These are phyloP conservation scores for Megacollybia marginata DNA, from an alignment of 768 basidiomycete genomes.

Conservation along the genomic window DNA sequence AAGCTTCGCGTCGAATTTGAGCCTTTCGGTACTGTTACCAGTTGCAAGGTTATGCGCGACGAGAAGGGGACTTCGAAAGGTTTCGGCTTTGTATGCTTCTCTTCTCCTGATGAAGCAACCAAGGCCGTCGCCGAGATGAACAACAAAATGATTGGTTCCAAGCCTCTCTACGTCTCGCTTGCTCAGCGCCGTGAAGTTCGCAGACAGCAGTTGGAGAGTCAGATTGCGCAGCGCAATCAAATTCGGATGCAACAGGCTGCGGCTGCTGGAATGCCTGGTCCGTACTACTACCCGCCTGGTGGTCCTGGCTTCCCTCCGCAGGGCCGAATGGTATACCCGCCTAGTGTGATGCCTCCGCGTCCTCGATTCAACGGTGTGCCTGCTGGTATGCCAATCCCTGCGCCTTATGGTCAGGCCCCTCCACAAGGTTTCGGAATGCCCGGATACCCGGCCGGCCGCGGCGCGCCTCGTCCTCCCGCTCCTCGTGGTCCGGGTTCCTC, in stretches of 20 bases:
- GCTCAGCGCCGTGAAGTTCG: constrained; percentile 98
- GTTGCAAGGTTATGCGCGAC: constrained; percentile 99
- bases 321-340: constrained; percentile 37
- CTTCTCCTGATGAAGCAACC: constrained; percentile 95
- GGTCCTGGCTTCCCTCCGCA: constrained; percentile 79
- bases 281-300: constrained; percentile 80
- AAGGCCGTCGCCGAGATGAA: constrained; percentile 99
- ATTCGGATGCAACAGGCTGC: constrained; percentile 95
- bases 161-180: constrained; percentile 97
- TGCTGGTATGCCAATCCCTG: constrained; percentile 70
- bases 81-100: constrained; percentile 99
- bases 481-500: constrained; percentile 66
- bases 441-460: constrained; percentile 50
- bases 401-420: constrained; percentile 64
- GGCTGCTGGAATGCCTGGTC: constrained; percentile 72
- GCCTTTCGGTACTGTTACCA: constrained; percentile 94
- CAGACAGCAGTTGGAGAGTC: constrained; percentile 96
- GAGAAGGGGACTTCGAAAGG: constrained; percentile 91
- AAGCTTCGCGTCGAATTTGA: constrained; percentile 96
- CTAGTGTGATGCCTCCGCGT: constrained; percentile 73
- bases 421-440: constrained; percentile 71
- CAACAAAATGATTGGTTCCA: constrained; percentile 99
- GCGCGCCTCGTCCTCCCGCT: constrained; percentile 54
- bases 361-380: constrained; percentile 73
- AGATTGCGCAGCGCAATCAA: constrained; percentile 97